Evolutionary conservation across 768 basidiomycete genomes (phyloP).

Genomic region (Leccinum uliginosum): DNA sequence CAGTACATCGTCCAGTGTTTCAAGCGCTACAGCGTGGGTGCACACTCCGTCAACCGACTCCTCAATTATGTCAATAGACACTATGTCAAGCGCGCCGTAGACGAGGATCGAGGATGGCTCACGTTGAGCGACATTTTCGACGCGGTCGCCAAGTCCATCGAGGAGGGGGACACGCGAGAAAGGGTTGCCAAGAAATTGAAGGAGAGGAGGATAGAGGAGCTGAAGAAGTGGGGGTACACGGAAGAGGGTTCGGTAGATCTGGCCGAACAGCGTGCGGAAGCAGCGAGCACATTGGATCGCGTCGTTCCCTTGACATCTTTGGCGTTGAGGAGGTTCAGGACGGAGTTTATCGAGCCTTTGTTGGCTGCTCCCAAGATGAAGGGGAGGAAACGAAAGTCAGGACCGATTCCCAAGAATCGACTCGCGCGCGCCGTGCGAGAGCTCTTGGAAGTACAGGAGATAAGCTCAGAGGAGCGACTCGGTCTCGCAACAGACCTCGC

Average conservation of each 20-base stretch:
- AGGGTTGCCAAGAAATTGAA: slow-evolving; percentile 53
- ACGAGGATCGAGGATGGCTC: slow-evolving; percentile 79
- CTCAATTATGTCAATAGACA: slow-evolving; percentile 70
- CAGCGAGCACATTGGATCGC: slow-evolving; percentile 64
- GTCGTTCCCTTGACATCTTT: slow-evolving; percentile 60
- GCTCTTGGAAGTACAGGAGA: slow-evolving; percentile 51
- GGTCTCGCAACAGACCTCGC: slow-evolving; percentile 49
- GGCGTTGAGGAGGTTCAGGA: slow-evolving; percentile 68
- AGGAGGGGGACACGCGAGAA: slow-evolving; percentile 53
- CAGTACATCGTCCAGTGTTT: slow-evolving; percentile 70
- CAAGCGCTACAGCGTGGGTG: slow-evolving; percentile 65
- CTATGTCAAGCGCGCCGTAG: slow-evolving; percentile 71
- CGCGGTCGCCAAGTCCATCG: slow-evolving; percentile 50
- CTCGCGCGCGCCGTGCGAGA: slow-evolving; percentile 65
- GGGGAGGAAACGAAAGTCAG: slow-evolving; percentile 43
- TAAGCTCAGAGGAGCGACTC: slow-evolving; percentile 43
- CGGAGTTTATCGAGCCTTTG: slow-evolving; percentile 67
- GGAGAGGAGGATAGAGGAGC: slow-evolving; percentile 52
- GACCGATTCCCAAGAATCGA: slow-evolving; percentile 53
- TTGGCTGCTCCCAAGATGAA: slow-evolving; percentile 64
- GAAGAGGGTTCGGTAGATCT: slow-evolving; percentile 47
- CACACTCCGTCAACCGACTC: slow-evolving; percentile 64
- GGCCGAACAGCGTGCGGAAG: slow-evolving; percentile 71
- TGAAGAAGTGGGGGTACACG: slow-evolving; percentile 68
- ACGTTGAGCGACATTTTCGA: slow-evolving; percentile 62